Evolutionary conservation across 164 flowering plant genomes (phyloP).

Genomic region (Saururus chinensis): DNA sequence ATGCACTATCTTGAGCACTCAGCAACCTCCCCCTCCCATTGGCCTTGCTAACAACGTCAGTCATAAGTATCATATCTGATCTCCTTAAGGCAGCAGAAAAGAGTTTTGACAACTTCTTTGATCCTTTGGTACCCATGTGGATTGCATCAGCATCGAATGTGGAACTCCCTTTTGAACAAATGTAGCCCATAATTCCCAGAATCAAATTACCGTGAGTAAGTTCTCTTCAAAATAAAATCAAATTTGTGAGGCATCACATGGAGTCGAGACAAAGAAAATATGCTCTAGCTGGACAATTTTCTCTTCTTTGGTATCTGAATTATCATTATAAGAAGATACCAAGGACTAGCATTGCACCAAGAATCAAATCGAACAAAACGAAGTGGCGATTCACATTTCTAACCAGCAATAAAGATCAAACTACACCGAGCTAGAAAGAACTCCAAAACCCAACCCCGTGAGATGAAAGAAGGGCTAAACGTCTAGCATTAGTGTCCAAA

Average conservation of each 20-base stretch:
- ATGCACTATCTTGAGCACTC: slow-evolving; percentile 11
- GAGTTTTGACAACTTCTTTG: slow-evolving; percentile 20
- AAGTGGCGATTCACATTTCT: too few species aligned
- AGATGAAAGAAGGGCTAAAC: too few species aligned
- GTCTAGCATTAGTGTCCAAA: too few species aligned
- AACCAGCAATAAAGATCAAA: too few species aligned
- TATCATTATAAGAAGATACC: slow-evolving; percentile 5
- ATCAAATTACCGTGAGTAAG: slow-evolving; percentile 5
- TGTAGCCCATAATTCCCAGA: slow-evolving; percentile 62
- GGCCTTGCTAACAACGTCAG: slow-evolving; percentile 13
- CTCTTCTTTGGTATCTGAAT: slow-evolving; percentile 3
- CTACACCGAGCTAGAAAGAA: too few species aligned
- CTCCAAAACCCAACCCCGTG: too few species aligned
- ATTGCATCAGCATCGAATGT: slow-evolving; percentile 7
- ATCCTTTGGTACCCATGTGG: slow-evolving; percentile 21
- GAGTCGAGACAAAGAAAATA: too few species aligned
- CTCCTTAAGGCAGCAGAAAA: slow-evolving; percentile 32
- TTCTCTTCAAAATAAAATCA: slow-evolving; percentile 2
- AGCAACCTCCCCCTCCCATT: slow-evolving; percentile 9
- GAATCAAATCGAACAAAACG: too few species aligned
- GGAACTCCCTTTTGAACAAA: slow-evolving; percentile 58
- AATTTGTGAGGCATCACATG: too few species aligned
- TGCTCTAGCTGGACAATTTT: too few species aligned
- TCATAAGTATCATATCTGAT: slow-evolving; percentile 28
- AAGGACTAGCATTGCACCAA: neutral